A percentile compares a stretch with the other conserved stretches of the same genome.
Evolutionary conservation across 2,329 filamentous ascomycete genomes (phyloP).

Genomic region (Cercospora berteroae): DNA sequence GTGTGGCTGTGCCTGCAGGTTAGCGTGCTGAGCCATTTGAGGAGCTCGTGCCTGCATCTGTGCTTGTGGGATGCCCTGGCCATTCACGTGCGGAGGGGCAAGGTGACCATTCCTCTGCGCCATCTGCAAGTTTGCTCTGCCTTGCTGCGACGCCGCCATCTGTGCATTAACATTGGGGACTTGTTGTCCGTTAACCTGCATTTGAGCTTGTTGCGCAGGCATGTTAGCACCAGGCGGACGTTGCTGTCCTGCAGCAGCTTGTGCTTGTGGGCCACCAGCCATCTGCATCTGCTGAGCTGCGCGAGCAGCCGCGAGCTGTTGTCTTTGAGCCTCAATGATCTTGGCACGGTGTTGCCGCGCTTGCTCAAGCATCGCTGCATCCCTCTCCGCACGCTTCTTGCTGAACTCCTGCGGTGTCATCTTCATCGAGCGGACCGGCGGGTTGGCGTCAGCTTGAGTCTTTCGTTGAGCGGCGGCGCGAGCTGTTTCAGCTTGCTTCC

Average conservation of each 20-base stretch:
- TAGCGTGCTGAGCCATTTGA: constrained; percentile 23
- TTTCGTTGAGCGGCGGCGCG: constrained; percentile 78
- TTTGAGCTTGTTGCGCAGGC: constrained; percentile 29
- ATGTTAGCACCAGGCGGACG: constrained; percentile 27
- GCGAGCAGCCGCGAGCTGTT: constrained; percentile 41
- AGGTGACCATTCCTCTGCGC: constrained; percentile 49
- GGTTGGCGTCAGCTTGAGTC: constrained; percentile 42
- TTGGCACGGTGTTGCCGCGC: constrained; percentile 41
- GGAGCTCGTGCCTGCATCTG: constrained; percentile 40
- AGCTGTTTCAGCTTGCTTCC: constrained; percentile 77
- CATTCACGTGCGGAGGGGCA: constrained; percentile 53
- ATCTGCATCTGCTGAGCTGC: constrained; percentile 33
- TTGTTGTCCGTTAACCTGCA: constrained; percentile 33
- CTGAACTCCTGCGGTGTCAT: constrained; percentile 90
- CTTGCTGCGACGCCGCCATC: constrained; percentile 42
- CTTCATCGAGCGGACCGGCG: constrained; percentile 43
- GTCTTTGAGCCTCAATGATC: constrained; percentile 37
- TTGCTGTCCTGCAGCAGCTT: constrained; percentile 31
- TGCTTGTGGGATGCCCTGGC: constrained; percentile 64
- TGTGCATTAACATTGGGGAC: constrained; percentile 40
- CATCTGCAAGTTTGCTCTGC: constrained; percentile 43
- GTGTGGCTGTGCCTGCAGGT: constrained; percentile 30
- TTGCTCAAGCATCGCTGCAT: constrained; percentile 57
- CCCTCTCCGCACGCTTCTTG: constrained; percentile 80
- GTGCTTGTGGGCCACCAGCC: constrained; percentile 30